Conservation (phyloP, 2,329 filamentous ascomycete genomes). For the Nemania sp. region DNA sequence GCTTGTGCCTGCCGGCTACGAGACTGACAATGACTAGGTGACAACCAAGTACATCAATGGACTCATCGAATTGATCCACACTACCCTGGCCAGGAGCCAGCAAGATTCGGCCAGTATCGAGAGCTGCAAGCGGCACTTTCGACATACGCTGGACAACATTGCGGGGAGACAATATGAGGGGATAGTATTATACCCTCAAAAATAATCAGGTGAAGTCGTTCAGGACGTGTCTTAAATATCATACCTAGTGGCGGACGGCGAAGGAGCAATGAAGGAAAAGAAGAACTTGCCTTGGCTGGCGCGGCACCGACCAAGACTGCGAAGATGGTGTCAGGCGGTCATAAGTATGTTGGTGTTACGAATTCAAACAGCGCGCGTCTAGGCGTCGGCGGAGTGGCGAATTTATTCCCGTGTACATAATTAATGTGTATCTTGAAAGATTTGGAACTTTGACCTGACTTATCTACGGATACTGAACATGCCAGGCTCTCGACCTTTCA, state of each 20-base stretch:
- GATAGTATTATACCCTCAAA: slow-evolving; percentile 70
- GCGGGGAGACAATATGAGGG: slow-evolving; percentile 90
- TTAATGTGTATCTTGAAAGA: slow-evolving; percentile 35
- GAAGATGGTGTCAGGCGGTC: background rate
- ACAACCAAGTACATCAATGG: slow-evolving; percentile 98
- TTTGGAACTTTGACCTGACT: slow-evolving; percentile 18
- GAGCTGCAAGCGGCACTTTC: slow-evolving; percentile 89
- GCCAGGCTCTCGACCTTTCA: slow-evolving; percentile 11
- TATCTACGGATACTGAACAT: slow-evolving; percentile 2
- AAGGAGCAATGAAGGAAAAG: background rate
- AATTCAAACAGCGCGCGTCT: slow-evolving; percentile 1
- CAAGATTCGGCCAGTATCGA: slow-evolving; percentile 82
- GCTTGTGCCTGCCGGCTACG: background rate
- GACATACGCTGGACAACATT: slow-evolving; percentile 94
- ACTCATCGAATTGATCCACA: slow-evolving; percentile 96
- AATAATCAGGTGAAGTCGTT: slow-evolving; percentile 35
- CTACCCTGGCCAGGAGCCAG: slow-evolving; percentile 85
- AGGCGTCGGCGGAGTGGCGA: slow-evolving; percentile 10
- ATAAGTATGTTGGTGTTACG: slow-evolving; percentile 18
- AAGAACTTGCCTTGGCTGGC: background rate
- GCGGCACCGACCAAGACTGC: background rate
- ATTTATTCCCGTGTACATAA: slow-evolving; percentile 36
- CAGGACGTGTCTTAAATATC: too few species aligned
- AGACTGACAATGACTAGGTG: slow-evolving; percentile 51
- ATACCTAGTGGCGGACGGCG: too few species aligned